These are phyloP conservation scores for Plasmodium gonderi DNA, from an alignment of 169 alveolate genomes.

Conservation along the genomic window DNA sequence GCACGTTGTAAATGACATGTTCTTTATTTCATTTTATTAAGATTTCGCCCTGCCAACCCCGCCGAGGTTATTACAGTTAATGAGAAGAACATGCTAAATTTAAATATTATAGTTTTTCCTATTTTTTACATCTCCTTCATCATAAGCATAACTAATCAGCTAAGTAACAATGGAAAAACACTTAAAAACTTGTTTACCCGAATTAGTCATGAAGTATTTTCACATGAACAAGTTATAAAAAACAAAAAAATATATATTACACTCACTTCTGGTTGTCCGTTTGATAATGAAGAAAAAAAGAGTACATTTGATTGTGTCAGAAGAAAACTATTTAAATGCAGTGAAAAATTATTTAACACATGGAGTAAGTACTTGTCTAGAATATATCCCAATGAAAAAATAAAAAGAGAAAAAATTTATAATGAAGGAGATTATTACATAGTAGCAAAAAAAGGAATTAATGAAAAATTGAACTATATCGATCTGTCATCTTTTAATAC, in stretches of 20 bases:
- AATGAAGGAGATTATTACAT: conserved; percentile 12
- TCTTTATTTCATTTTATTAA: background rate
- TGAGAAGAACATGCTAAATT: conserved; percentile 12
- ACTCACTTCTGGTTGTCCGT: background rate
- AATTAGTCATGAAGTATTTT: background rate
- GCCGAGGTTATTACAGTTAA: background rate
- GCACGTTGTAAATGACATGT: background rate
- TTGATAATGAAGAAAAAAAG: conserved; percentile 2
- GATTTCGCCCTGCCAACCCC: no score
- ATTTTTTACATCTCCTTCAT: conserved; percentile 11
- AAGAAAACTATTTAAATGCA: conserved; percentile 19
- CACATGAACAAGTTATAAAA: conserved; percentile 20
- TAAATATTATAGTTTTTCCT: conserved; percentile 2
- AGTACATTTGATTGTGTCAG: conserved; percentile 61
- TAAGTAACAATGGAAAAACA: conserved; percentile 3
- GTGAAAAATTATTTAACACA: conserved; percentile 46
- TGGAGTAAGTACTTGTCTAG: conserved; percentile 45
- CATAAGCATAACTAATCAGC: background rate
- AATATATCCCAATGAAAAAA: conserved; percentile 28
- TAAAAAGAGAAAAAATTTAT: conserved; percentile 33
- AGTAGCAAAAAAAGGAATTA: conserved; percentile 1
- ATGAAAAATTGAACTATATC: conserved; percentile 34
- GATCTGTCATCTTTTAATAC: conserved; percentile 60
- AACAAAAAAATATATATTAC: background rate
- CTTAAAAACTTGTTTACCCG: conserved; percentile 13